Evolutionary conservation across 306 rosid genomes (phyloP).

Genomic region (Pueraria montana): DNA sequence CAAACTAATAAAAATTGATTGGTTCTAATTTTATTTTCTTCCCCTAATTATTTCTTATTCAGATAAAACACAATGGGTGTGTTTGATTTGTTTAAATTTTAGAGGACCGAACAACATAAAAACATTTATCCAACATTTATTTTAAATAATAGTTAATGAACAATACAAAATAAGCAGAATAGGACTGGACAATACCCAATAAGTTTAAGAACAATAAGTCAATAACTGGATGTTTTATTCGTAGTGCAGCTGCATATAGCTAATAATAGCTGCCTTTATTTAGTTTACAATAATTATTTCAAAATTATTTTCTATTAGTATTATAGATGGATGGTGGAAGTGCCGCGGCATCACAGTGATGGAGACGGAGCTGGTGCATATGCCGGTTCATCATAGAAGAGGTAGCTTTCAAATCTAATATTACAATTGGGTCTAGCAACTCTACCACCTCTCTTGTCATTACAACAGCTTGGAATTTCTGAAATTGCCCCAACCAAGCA

Average conservation of each 20-base stretch:
- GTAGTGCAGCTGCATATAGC: background rate
- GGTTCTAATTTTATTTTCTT: too few relatives aligned
- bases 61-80: too few relatives aligned
- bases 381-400: background rate
- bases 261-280: background rate
- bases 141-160: too few relatives aligned
- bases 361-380: background rate
- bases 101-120: too few relatives aligned
- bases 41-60: too few relatives aligned
- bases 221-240: too few relatives aligned
- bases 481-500: slow-evolving; percentile 31
- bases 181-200: too few relatives aligned
- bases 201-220: too few relatives aligned
- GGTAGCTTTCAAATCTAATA: background rate
- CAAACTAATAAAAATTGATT: too few relatives aligned
- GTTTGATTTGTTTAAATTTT: too few relatives aligned
- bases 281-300: background rate
- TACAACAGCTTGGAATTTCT: background rate
- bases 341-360: background rate
- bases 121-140: too few relatives aligned
- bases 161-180: too few relatives aligned
- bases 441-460: background rate
- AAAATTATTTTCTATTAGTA: background rate
- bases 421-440: background rate
- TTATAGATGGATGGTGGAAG: background rate